Conservation (phyloP, 1,284 basidiomycete species). For the Cryptococcus deneoformans region DNA sequence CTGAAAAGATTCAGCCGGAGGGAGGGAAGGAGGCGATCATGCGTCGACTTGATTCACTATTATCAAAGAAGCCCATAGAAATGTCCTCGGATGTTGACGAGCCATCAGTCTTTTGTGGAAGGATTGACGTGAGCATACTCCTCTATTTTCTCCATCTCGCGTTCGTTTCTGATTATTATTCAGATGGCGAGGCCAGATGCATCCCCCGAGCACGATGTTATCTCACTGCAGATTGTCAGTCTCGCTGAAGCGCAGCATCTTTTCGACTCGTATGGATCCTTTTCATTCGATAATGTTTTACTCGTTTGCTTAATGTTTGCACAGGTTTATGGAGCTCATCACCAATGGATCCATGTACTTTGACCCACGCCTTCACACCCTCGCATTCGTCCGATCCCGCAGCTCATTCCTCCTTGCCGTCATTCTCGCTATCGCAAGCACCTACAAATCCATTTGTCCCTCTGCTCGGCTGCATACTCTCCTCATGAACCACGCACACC, state of each 20-base stretch:
- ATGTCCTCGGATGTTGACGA: slow-evolving; percentile 1
- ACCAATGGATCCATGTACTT: slow-evolving; percentile 21
- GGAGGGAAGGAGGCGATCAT: slow-evolving; percentile 1
- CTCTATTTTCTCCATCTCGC: neutral
- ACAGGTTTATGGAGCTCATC: slow-evolving; percentile 15
- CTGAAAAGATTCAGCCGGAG: slow-evolving; percentile 3
- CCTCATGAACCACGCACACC: slow-evolving; percentile 9
- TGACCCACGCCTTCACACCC: slow-evolving; percentile 20
- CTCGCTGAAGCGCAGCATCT: slow-evolving; percentile 14
- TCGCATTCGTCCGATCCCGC: slow-evolving; percentile 11
- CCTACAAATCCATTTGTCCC: slow-evolving; percentile 11
- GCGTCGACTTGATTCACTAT: slow-evolving; percentile 3
- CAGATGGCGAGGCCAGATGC: neutral
- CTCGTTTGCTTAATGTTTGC: neutral
- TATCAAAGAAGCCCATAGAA: neutral
- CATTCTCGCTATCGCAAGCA: slow-evolving; percentile 14
- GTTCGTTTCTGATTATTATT: neutral
- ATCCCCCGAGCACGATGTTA: slow-evolving; percentile 19
- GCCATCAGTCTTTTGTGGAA: slow-evolving; percentile 12
- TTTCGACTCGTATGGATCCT: slow-evolving; percentile 12
- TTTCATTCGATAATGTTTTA: neutral
- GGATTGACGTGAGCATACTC: slow-evolving; percentile 15
- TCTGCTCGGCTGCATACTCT: slow-evolving; percentile 12
- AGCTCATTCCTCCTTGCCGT: slow-evolving; percentile 19
- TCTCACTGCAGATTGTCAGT: slow-evolving; percentile 15